Conservation (phyloP, 805 yeast genomes). For the Yamadazyma philogaea region DNA sequence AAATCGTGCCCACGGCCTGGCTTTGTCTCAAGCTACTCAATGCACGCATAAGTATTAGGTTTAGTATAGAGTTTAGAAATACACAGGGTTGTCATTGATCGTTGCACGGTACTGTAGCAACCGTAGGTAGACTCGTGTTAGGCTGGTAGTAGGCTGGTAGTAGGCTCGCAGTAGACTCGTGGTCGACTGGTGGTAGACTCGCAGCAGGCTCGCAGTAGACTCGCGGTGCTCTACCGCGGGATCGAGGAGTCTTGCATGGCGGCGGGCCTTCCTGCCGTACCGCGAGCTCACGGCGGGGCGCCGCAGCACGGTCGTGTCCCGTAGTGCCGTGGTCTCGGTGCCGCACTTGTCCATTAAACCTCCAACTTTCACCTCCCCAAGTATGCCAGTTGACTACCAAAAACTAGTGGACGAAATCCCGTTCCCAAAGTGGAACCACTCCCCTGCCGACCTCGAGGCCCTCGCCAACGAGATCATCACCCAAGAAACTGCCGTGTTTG, state of each 20-base stretch:
- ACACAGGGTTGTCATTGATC: too few species aligned
- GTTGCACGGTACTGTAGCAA: too few species aligned
- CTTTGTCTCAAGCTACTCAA: not conserved
- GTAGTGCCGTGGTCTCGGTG: not conserved
- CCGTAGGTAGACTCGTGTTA: too few species aligned
- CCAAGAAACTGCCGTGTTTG: conserved; percentile 45
- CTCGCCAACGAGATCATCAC: conserved; percentile 45
- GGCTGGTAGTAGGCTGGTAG: too few species aligned
- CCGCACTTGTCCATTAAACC: too few species aligned
- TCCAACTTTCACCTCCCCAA: not conserved
- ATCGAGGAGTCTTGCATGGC: too few species aligned
- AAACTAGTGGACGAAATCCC: conserved; percentile 1
- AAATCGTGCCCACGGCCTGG: not conserved
- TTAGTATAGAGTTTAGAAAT: not conserved
- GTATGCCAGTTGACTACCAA: conserved; percentile 4
- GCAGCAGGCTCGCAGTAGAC: too few species aligned
- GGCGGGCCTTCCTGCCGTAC: too few species aligned
- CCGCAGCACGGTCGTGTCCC: not conserved
- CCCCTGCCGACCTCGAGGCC: conserved; percentile 47
- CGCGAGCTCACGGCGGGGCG: not conserved
- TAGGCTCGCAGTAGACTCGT: too few species aligned
- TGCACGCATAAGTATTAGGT: not conserved
- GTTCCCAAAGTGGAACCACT: conserved; percentile 55
- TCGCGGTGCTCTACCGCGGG: too few species aligned
- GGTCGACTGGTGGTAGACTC: too few species aligned